Percentiles rank a stretch among this genome's conserved stretches.
phyloP scores from a whole-genome alignment of 2,329 filamentous ascomycete genomes.

The Colletotrichum navitas region DNA sequence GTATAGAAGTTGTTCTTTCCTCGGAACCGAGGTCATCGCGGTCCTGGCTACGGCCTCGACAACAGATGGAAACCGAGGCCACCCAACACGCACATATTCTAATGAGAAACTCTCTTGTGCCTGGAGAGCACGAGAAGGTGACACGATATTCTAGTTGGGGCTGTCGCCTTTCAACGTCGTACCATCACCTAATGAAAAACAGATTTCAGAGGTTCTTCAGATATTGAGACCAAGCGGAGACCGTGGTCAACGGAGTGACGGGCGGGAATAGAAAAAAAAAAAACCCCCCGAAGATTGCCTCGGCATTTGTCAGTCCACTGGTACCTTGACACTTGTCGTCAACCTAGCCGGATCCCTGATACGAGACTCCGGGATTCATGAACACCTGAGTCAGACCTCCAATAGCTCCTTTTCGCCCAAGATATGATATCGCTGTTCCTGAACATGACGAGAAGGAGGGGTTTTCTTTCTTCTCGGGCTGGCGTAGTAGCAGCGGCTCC shows the following conservation, averaged over 20 bases:
- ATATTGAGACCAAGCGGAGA: constrained; percentile 8
- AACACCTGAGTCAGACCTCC: constrained; percentile 23
- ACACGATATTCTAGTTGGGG: background rate
- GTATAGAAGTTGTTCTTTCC: constrained; percentile 19
- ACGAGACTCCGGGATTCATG: constrained; percentile 21
- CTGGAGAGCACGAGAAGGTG: background rate
- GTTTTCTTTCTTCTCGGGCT: background rate
- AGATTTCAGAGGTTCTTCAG: constrained; percentile 6
- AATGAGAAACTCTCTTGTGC: background rate
- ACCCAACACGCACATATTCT: background rate
- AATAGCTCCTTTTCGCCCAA: constrained; percentile 6
- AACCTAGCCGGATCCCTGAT: constrained; percentile 25
- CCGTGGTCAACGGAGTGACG: constrained; percentile 8
- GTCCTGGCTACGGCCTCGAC: constrained; percentile 16
- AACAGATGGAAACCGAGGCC: constrained; percentile 16
- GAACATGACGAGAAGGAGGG: constrained; percentile 3
- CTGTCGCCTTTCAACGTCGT: background rate
- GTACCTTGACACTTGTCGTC: constrained; percentile 6
- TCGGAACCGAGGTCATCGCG: constrained; percentile 3
- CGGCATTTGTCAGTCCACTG: constrained; percentile 28
- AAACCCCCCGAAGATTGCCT: background rate
- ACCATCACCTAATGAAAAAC: background rate
- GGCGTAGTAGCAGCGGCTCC: constrained; percentile 3
- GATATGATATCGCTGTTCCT: background rate
- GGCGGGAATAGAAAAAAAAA: background rate